Percentiles rank a stretch among this genome's conserved stretches.
Conservation (phyloP, 2,329 filamentous ascomycete species). For the Sporothrix schenckii region DNA sequence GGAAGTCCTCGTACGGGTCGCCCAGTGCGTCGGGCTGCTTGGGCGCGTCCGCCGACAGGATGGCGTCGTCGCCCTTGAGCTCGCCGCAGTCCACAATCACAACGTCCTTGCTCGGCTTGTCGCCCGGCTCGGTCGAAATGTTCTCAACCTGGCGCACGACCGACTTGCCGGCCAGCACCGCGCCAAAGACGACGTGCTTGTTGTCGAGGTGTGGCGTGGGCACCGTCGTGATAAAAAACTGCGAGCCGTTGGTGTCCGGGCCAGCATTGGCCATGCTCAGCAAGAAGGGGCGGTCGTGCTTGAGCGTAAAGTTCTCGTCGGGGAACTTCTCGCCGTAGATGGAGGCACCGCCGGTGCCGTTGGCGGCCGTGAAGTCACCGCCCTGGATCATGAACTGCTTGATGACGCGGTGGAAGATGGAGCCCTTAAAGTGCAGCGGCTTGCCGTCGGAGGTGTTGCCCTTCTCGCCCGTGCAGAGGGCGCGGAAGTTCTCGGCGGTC, state of each 20-base stretch:
- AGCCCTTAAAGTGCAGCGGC: constrained; percentile 90
- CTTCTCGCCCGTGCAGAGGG: constrained; percentile 93
- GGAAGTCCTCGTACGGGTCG: constrained; percentile 93
- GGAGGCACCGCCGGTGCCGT: constrained; percentile 93
- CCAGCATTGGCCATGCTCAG: constrained; percentile 98
- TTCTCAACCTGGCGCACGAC: constrained; percentile 90
- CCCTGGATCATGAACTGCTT: constrained; percentile 99
- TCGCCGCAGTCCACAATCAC: constrained; percentile 84
- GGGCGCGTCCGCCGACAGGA: constrained; percentile 58
- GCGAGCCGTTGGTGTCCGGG: constrained; percentile 90
- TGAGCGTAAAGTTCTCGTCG: constrained; percentile 90
- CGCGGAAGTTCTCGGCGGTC: constrained; percentile 95
- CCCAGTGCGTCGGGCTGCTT: constrained; percentile 78
- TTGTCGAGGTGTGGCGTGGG: constrained; percentile 91
- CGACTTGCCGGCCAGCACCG: constrained; percentile 91
- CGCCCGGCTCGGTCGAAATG: constrained; percentile 69
- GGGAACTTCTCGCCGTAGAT: constrained; percentile 98
- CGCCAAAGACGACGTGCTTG: constrained; percentile 95
- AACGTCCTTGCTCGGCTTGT: constrained; percentile 76
- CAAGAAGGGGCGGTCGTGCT: constrained; percentile 91
- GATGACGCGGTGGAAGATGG: constrained; percentile 92
- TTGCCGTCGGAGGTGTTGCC: constrained; percentile 79
- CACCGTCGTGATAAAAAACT: constrained; percentile 98
- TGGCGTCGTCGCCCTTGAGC: constrained; percentile 71
- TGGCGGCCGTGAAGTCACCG: constrained; percentile 92